Percentiles rank a stretch among this genome's conserved stretches.
phyloP scores from a whole-genome alignment of 1,284 basidiomycete species.

The Naganishia liquefaciens region DNA sequence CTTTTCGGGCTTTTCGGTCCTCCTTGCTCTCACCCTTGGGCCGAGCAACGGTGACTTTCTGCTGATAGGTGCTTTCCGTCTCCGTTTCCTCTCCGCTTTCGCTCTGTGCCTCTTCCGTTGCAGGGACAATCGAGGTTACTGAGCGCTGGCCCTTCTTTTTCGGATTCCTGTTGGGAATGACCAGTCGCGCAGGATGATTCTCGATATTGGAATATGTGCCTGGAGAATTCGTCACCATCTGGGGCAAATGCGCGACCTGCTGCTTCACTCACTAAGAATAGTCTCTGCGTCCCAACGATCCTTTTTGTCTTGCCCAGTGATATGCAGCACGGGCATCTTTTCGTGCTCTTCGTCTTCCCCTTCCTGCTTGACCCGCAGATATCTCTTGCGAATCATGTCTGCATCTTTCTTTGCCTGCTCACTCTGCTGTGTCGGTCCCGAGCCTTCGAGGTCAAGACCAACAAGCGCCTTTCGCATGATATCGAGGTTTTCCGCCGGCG shows the following conservation, averaged over 20 bases:
- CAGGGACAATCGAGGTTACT: constrained; percentile 21
- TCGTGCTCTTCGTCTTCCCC: constrained; percentile 48
- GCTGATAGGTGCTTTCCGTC: constrained; percentile 39
- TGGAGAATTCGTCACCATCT: constrained; percentile 46
- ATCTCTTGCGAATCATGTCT: constrained; percentile 63
- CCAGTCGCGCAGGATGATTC: constrained; percentile 86
- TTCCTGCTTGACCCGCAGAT: constrained; percentile 56
- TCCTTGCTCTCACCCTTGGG: constrained; percentile 77
- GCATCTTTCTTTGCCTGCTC: constrained; percentile 53
- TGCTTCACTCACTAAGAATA: constrained; percentile 71
- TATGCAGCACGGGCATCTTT: constrained; percentile 54
- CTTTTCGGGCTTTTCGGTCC: constrained; percentile 84
- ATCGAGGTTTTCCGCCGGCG: constrained; percentile 73
- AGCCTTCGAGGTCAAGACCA: constrained; percentile 56
- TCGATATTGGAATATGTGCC: constrained; percentile 94
- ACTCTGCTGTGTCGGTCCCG: constrained; percentile 28
- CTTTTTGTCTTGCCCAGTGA: constrained; percentile 63
- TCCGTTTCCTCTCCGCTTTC: constrained; percentile 51
- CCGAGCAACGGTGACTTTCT: constrained; percentile 60
- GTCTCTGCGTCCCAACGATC: constrained; percentile 94
- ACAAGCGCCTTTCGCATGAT: constrained; percentile 76
- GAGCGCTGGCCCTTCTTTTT: constrained; percentile 35
- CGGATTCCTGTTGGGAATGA: constrained; percentile 58
- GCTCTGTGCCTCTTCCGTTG: constrained; percentile 27
- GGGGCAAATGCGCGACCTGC: not conserved